Conservation (phyloP, 2,329 filamentous ascomycete genomes). For the Colletotrichum aenigma region DNA sequence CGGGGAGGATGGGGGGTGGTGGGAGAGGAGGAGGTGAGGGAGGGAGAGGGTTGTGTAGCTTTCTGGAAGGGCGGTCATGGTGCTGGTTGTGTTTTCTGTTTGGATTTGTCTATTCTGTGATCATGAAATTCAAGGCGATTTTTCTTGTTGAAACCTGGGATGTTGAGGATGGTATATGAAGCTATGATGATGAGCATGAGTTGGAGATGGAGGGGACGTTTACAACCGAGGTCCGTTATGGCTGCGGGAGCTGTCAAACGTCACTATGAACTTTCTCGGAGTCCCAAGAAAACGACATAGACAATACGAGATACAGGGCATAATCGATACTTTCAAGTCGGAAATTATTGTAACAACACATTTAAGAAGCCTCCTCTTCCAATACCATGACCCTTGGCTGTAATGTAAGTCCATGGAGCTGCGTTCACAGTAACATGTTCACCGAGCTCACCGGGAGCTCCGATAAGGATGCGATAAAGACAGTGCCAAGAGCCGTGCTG, state of each 20-base stretch:
- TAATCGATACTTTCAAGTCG: not conserved
- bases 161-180: not conserved
- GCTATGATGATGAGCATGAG: not conserved
- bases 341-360: not conserved
- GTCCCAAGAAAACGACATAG: not conserved
- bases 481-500: not conserved
- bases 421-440: not conserved
- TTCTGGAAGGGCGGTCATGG: constrained; percentile 27
- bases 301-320: not conserved
- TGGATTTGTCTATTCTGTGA: not conserved
- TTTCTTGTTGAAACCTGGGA: not conserved
- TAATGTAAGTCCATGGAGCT: not conserved
- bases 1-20: constrained; percentile 54
- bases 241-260: not conserved
- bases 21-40: constrained; percentile 50
- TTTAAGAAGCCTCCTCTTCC: not conserved
- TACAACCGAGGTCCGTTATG: constrained; percentile 10
- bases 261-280: not conserved
- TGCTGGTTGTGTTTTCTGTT: not conserved
- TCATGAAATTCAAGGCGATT: not conserved
- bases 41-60: constrained; percentile 47
- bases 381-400: not conserved
- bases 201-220: not conserved
- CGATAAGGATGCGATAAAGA: not conserved
- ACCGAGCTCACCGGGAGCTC: not conserved